Evolutionary conservation across 345 rosid genomes (phyloP), one percentile per base, ranked within the genome.

Genomic region (Schrenkiella parvula): DNA sequence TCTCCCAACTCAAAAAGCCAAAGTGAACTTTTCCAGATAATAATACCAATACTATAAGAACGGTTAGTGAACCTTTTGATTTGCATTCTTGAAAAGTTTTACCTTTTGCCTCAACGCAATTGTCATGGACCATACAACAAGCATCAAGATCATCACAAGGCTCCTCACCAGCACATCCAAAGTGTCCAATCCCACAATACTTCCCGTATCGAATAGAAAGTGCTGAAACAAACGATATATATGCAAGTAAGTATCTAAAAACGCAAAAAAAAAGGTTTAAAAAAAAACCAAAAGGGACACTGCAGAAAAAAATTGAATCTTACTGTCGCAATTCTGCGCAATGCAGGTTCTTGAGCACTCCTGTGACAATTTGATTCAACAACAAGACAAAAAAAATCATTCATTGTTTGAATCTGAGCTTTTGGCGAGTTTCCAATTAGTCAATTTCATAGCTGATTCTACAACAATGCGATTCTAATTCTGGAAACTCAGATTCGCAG

Each of bases 141-240:
- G 90, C 97, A 66, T 93, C 98, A 19, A 91, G 83, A 74, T 89
- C 97, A 53, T 93, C 98, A 65, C 98, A 93, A 1, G 97, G 97
- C 80, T 83, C 82, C 82, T 93, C 98, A 29, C 98, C 98, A n/a
- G 91, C 84, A 71, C 98, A 93, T 3, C 98, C 97, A 8, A 60
- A 81, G 84, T 91, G 89, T 28, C 96, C 97, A 31, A 93, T 85
- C 19, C 98, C 98, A 66, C 98, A 93, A 72, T 89, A 93, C 77
- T 93, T 91, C 23, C 98, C 95, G 68, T 93, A 93, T 41, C 91
- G 79, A 23, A 93, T 88, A 46, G 74, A 75, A 43, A 75, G 69
- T 51, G 74, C 79, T 75, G 50, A 39, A 55, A 73, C 47, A 57
- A 63, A 56, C 32, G 8, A 3, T 5, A 31, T 9, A 61, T 2